phyloP scores from a whole-genome alignment of 257 asterid species.

The Primulina eburnea region DNA sequence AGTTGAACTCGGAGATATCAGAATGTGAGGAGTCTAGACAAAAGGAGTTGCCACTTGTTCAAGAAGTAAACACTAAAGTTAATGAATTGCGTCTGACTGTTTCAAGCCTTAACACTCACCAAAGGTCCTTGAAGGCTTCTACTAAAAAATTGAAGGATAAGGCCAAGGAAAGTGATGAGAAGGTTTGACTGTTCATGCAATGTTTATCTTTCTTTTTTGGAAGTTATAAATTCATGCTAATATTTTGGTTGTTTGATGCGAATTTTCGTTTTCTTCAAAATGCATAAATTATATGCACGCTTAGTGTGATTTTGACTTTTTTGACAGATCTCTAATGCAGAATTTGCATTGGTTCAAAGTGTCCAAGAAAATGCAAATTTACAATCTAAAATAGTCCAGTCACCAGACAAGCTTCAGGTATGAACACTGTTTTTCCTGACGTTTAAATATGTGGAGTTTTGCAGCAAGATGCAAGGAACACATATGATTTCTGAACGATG shows the following conservation, averaged over 20 bases:
- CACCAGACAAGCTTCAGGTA: conserved; percentile 98
- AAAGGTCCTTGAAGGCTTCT: conserved; percentile 58
- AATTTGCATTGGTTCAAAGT: conserved; percentile 65
- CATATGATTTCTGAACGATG: background rate
- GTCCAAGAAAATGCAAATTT: conserved; percentile 83
- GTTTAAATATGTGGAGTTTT: conserved; percentile 2
- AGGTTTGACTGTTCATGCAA: conserved; percentile 45
- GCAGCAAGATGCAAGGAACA: conserved; percentile 4
- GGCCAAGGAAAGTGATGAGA: conserved; percentile 70
- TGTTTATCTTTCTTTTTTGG: conserved; percentile 17
- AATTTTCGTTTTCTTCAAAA: background rate
- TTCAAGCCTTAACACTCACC: conserved; percentile 71
- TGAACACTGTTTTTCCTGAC: conserved; percentile 6
- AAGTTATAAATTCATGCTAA: background rate
- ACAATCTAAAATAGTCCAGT: conserved; percentile 87
- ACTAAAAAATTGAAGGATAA: conserved; percentile 65
- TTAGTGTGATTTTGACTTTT: background rate
- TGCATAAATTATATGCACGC: background rate
- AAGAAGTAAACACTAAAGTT: conserved; percentile 55
- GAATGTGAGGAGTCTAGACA: conserved; percentile 53
- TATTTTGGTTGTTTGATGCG: conserved; percentile 17
- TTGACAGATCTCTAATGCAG: conserved; percentile 70
- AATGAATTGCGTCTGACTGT: conserved; percentile 63
- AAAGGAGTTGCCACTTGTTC: conserved; percentile 63
- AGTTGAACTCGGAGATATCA: conserved; percentile 63